These are phyloP conservation scores for Tothia fuscella DNA, from an alignment of 2,329 filamentous ascomycete genomes.

Conservation along the genomic window DNA sequence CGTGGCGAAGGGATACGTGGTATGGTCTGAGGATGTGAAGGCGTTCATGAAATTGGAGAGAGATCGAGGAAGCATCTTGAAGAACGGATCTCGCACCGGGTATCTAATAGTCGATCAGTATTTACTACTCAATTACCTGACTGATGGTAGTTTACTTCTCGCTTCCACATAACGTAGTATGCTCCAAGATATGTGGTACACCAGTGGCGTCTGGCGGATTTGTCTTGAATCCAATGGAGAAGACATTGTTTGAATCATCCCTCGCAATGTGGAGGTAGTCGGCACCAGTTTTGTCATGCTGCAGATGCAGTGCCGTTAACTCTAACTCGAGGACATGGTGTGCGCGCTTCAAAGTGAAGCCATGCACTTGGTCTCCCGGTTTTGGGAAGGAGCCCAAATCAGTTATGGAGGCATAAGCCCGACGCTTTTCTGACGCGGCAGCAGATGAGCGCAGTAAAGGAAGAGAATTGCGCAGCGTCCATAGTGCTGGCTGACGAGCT, in stretches of 20 bases:
- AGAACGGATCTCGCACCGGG: constrained; percentile 97
- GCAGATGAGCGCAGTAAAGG: not conserved
- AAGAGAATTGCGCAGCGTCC: not conserved
- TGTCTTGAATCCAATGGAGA: constrained; percentile 98
- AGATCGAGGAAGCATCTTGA: constrained; percentile 97
- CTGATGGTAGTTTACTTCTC: constrained; percentile 52
- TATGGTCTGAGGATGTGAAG: constrained; percentile 92
- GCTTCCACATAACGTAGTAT: constrained; percentile 92
- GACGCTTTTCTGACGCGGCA: too few species aligned
- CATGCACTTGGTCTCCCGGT: constrained; percentile 76
- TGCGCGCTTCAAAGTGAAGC: constrained; percentile 78
- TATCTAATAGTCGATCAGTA: constrained; percentile 43
- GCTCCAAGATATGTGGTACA: constrained; percentile 92
- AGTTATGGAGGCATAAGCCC: constrained; percentile 45
- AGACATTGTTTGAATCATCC: constrained; percentile 98
- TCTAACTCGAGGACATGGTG: constrained; percentile 93
- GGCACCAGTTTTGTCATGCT: constrained; percentile 89
- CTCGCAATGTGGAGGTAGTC: constrained; percentile 92
- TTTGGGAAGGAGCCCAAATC: constrained; percentile 65
- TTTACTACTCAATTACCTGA: constrained; percentile 9
- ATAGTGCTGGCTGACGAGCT: constrained; percentile 1
- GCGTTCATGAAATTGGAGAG: constrained; percentile 99
- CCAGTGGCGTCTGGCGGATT: constrained; percentile 95
- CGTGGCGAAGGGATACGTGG: constrained; percentile 94
- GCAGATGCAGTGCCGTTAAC: constrained; percentile 77